These are phyloP conservation scores for Diophrys sp. DNA, from an alignment of 73 alveolate genomes.

Conservation along the genomic window DNA sequence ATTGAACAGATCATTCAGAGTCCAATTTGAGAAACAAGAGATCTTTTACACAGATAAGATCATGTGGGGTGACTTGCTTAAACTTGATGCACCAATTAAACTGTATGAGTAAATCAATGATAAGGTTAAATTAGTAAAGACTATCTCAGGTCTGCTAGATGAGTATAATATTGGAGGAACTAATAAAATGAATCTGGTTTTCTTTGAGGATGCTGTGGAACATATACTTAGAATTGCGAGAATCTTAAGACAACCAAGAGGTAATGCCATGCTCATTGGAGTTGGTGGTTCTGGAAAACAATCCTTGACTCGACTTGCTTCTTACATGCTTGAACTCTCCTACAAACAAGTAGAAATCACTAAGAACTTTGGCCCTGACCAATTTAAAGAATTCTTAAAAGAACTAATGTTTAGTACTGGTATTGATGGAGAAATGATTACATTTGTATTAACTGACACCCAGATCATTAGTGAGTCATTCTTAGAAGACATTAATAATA, in stretches of 20 bases:
- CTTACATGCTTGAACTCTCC: slow-evolving; percentile 70
- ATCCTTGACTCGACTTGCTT: slow-evolving; percentile 80
- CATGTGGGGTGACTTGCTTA: slow-evolving; percentile 94
- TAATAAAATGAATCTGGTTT: slow-evolving; percentile 95
- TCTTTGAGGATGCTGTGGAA: slow-evolving; percentile 97
- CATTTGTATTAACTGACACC: slow-evolving; percentile 96
- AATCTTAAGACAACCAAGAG: slow-evolving; percentile 88
- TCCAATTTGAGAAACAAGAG: slow-evolving; percentile 87
- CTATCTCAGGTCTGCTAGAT: slow-evolving; percentile 87
- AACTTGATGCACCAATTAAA: slow-evolving; percentile 84
- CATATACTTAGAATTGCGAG: slow-evolving; percentile 97
- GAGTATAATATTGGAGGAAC: slow-evolving; percentile 93
- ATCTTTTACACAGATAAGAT: slow-evolving; percentile 77
- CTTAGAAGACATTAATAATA: slow-evolving; percentile 98
- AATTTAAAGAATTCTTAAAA: slow-evolving; percentile 75
- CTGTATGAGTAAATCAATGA: slow-evolving; percentile 96
- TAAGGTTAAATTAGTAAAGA: slow-evolving; percentile 69
- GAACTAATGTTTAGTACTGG: slow-evolving; percentile 67
- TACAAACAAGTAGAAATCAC: slow-evolving; percentile 73
- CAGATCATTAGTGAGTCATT: slow-evolving; percentile 99
- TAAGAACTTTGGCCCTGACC: slow-evolving; percentile 76
- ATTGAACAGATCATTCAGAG: slow-evolving; percentile 80
- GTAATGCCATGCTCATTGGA: slow-evolving; percentile 92
- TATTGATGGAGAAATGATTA: slow-evolving; percentile 39
- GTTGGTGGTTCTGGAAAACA: slow-evolving; percentile 98